Conservation (phyloP, 169 alveolate species). For the Besnoitia besnoiti region DNA sequence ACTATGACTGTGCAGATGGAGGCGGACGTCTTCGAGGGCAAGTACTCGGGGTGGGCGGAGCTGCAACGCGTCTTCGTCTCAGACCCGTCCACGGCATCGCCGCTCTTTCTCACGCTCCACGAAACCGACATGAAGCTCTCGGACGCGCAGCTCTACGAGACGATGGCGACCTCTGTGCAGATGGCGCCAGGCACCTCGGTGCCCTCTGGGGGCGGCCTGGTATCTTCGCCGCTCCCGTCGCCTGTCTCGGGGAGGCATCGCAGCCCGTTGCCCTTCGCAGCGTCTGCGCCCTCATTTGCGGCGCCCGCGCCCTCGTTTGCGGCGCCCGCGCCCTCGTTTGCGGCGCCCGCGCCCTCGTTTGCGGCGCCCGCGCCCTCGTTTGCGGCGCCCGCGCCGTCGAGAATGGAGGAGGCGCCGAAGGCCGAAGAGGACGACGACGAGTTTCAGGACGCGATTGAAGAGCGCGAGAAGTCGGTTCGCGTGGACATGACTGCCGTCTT, state of each 20-base stretch:
- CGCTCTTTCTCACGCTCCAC: constrained; percentile 58
- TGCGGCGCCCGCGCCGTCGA: background rate
- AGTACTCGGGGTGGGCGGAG: constrained; percentile 57
- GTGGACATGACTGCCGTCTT: constrained; percentile 56
- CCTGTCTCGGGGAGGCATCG: no score
- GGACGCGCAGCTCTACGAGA: constrained; percentile 15
- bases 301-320: background rate
- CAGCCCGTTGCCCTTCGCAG: no score
- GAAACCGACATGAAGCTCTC: background rate
- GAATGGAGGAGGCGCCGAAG: constrained; percentile 13
- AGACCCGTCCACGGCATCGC: constrained; percentile 63
- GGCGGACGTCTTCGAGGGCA: constrained; percentile 49
- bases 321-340: background rate
- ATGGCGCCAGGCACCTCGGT: background rate
- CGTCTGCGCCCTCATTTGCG: background rate
- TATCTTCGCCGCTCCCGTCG: no score
- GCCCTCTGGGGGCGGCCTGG: background rate
- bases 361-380: background rate
- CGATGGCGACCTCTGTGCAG: constrained; percentile 33
- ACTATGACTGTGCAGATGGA: constrained; percentile 42
- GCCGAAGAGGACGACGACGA: constrained; percentile 69
- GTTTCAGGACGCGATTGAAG: constrained; percentile 76
- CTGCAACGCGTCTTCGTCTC: constrained; percentile 60
- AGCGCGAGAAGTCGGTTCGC: constrained; percentile 69
- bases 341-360: background rate